Base-by-base conservation (phyloP, 1,284 basidiomycete species). In the Mrakiaceae sp. region DNA sequence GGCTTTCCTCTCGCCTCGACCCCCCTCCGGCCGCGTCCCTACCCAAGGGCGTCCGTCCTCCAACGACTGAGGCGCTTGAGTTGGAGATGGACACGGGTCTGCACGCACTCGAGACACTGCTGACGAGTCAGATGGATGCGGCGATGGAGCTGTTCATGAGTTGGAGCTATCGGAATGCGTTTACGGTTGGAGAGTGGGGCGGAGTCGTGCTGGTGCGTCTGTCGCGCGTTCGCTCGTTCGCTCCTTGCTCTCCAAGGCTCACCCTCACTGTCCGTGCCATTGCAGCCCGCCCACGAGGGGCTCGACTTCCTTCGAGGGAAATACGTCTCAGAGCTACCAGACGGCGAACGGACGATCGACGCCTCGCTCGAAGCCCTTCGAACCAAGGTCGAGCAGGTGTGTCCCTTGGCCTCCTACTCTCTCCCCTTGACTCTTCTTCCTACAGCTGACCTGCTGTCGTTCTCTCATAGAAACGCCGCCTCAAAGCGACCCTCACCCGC, bases 61-160 rank as follows among this genome's bases (percentile, higher is more conserved):
- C 52, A 51, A 27, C 49, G 10, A 49, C 53, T 5, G 58, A 64
- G 43, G 49, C 43, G 7, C 62, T 63, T 49, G 65, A 66, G 49
- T 43, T 43, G 5, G 65, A 66, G 47, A 48, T 63, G 44, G 57
- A 59, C 62, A 63, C 61, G 5, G 74, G 74, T 3, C 63, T 74
- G 44, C 72, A 75, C 59, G 70, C 72, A 12, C 70, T 77, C n/a
- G 76, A 78, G 67, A 76, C 76, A 4, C 68, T 78, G 54, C 67
- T 78, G 2, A 75, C 75, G 63, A 70, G 69, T 10, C 74, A 76
- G 47, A 70, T 78, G 58, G 76, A 78, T 64, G 68, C 70, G 11
- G 75, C 76, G 2, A 74, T 75, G 49, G 77, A 78, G 66, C 75
- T 70, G 62, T 74, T 76, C 47, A 74, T 72, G 11, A 72, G 72